Percentiles rank a stretch among this genome's conserved stretches.
phyloP scores from a whole-genome alignment of 2,329 filamentous ascomycete genomes.

The Periglandula ipomoeae region DNA sequence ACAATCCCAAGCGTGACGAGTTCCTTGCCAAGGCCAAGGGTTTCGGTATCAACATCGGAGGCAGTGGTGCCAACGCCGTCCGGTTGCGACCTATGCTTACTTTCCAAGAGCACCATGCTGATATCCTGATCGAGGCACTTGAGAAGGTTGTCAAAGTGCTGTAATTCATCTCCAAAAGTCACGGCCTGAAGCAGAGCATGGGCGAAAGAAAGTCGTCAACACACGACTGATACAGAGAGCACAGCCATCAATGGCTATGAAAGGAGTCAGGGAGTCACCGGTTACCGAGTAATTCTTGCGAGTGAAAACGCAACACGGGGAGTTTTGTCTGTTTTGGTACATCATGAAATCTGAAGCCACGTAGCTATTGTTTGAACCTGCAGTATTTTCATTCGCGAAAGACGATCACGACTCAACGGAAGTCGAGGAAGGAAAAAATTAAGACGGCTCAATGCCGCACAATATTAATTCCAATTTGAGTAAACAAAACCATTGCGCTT shows the following conservation, averaged over 20 bases:
- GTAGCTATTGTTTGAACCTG: not conserved
- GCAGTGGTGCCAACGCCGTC: slow-evolving; percentile 66
- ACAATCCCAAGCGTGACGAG: slow-evolving; percentile 69
- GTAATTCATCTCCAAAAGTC: too few species aligned
- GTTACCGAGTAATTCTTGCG: not conserved
- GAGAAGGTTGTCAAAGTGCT: slow-evolving; percentile 65
- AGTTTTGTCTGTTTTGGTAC: not conserved
- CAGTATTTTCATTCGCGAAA: not conserved
- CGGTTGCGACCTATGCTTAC: slow-evolving; percentile 82
- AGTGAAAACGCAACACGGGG: not conserved
- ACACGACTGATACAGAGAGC: not conserved
- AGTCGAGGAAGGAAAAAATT: too few species aligned
- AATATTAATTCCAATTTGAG: too few species aligned
- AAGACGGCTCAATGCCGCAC: too few species aligned
- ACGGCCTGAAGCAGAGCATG: not conserved
- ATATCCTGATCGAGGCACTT: slow-evolving; percentile 69
- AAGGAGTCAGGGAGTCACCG: not conserved
- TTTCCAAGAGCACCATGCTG: slow-evolving; percentile 85
- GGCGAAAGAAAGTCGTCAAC: not conserved
- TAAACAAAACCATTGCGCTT: too few species aligned
- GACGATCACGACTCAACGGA: too few species aligned
- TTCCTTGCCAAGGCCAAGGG: slow-evolving; percentile 72
- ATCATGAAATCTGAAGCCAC: not conserved
- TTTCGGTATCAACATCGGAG: slow-evolving; percentile 80
- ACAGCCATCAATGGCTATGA: not conserved